These are phyloP conservation scores for Albugo laibachii DNA, from an alignment of 352 stramenopile species.

Conservation along the genomic window DNA sequence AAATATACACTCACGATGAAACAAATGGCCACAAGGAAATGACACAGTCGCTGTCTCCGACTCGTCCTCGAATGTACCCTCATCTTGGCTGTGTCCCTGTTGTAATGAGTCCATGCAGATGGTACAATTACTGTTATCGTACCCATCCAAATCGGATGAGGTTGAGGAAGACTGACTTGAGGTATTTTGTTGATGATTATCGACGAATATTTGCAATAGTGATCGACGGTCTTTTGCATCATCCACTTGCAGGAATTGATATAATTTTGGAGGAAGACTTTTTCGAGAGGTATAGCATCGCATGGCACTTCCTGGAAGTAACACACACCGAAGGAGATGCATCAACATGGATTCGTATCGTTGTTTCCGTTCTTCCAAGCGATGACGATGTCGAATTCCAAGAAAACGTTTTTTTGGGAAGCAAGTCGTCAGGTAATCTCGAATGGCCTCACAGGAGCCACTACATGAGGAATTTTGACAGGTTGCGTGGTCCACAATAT, in stretches of 20 bases:
- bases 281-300: slow-evolving; percentile 32
- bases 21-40: slow-evolving; percentile 39
- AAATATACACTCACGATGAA: slow-evolving; percentile 55
- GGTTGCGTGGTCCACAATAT: slow-evolving; percentile 28
- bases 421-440: slow-evolving; percentile 29
- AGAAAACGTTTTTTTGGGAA: slow-evolving; percentile 35
- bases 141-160: slow-evolving; percentile 1
- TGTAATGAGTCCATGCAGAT: too few relatives aligned
- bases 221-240: slow-evolving; percentile 26
- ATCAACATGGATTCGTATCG: slow-evolving; percentile 45
- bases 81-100: neutral
- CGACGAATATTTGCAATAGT: slow-evolving; percentile 46
- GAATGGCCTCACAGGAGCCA: slow-evolving; percentile 45
- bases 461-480: slow-evolving; percentile 30
- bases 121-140: neutral
- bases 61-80: neutral
- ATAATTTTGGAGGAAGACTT: slow-evolving; percentile 24
- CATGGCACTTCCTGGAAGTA: slow-evolving; percentile 46
- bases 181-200: slow-evolving; percentile 19
- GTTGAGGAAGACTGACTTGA: neutral
- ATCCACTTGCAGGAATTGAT: slow-evolving; percentile 35
- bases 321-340: slow-evolving; percentile 37
- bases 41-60: slow-evolving; percentile 7
- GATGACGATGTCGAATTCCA: slow-evolving; percentile 12
- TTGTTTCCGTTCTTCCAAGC: slow-evolving; percentile 15